Base-by-base conservation (phyloP, 768 basidiomycete species). In the Cystobasidium tubakii region DNA sequence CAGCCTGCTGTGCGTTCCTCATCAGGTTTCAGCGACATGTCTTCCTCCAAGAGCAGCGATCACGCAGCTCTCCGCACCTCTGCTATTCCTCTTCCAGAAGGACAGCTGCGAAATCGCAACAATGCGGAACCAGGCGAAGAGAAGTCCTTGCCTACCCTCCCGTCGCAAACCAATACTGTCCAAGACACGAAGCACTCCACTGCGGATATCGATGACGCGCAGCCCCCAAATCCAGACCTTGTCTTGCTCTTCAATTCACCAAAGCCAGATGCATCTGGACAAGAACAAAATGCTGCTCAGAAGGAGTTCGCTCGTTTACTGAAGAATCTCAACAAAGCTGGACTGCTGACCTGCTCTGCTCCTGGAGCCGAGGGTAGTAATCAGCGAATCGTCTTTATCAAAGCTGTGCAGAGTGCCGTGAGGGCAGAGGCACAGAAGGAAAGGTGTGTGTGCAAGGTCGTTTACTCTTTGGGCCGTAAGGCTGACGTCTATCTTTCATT, bases 201-300 rank as follows among this genome's bases (percentile, higher is more conserved):
- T 50, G 3, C 10, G 21, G 15, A 15, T 15, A 50, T 50, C n/a
- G 46, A 50, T 19, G 46, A 50, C 10, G 7, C 46, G 46, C 46
- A 50, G 46, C 46, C 46, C 7, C 63, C 63, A 42, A 65, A 67
- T 23, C 44, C 66, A 67, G 66, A 67, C 66, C 39, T 67, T 13
- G 66, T 67, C 66, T 17, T 67, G 43, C 43, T 67, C 44, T 67
- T 67, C 39, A 31, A 29, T 15, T 12, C 53, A 29, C 66, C 66
- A 3, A 53, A 31, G 29, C 27, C 23, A 3, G 66, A 67, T 42
- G 66, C 66, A 23, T 25, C 66, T 12, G 27, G 2, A 2, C 29
- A 31, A 15, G 66, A 67, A 31, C 29, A 27, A 31, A 50, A 15
- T 3, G 50, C 29, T 29, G 66, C 66, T 1, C 43, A 67, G 27